phyloP scores from a whole-genome alignment of 768 basidiomycete species.

The Saitozyma sp. region DNA sequence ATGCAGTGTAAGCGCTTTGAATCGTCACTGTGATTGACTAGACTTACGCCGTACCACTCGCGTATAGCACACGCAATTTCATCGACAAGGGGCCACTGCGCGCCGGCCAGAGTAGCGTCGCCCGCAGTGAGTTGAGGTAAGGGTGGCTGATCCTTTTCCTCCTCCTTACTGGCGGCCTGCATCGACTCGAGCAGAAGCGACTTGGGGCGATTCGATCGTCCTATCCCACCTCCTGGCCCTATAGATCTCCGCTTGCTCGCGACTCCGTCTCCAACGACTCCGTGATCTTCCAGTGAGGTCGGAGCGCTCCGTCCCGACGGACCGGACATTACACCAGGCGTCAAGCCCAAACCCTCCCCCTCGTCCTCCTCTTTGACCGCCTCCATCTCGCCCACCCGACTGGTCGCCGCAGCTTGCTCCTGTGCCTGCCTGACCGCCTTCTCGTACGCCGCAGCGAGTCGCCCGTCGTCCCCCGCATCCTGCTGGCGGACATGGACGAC shows the following conservation, averaged over 20 bases:
- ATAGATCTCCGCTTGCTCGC: conserved; percentile 9
- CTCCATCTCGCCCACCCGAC: conserved; percentile 56
- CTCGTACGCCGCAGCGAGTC: conserved; percentile 72
- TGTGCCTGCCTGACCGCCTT: conserved; percentile 47
- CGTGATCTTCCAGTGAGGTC: background rate
- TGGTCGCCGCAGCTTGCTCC: conserved; percentile 47
- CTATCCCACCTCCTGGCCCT: conserved; percentile 1
- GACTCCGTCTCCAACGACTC: background rate
- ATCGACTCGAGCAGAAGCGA: conserved; percentile 24
- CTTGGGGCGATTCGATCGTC: conserved; percentile 28
- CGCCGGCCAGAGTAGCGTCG: conserved; percentile 85
- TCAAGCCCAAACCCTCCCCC: conserved; percentile 24
- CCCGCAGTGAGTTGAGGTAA: conserved; percentile 92
- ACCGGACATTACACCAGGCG: too few species aligned
- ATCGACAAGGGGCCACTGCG: conserved; percentile 84
- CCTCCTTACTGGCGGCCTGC: conserved; percentile 6
- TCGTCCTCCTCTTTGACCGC: conserved; percentile 68
- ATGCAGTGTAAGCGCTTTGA: conserved; percentile 3
- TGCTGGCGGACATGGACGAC: conserved; percentile 85
- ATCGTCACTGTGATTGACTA: background rate
- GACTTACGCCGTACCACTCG: conserved; percentile 71
- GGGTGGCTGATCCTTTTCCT: conserved; percentile 43
- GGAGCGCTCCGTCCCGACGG: background rate
- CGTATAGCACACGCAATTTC: conserved; percentile 94
- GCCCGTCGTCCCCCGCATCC: conserved; percentile 81